Percentiles rank a stretch among this genome's conserved stretches.
These are phyloP conservation scores for Acer negundo DNA, from an alignment of 345 rosid genomes.

Conservation along the genomic window DNA sequence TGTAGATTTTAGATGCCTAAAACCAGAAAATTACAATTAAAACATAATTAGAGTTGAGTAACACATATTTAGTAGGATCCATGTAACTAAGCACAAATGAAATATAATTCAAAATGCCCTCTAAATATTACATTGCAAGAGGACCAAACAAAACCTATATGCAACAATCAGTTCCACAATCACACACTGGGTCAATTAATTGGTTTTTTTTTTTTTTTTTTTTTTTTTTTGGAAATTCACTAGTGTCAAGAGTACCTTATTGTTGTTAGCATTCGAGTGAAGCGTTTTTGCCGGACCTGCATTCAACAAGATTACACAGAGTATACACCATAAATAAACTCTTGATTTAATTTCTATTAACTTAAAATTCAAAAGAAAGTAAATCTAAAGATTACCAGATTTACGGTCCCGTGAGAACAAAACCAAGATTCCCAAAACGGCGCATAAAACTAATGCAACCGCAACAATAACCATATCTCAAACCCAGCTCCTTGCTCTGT, in stretches of 20 bases:
- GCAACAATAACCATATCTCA: slow-evolving; percentile 34
- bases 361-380: background rate
- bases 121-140: background rate
- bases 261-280: slow-evolving; percentile 19
- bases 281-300: slow-evolving; percentile 28
- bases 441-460: slow-evolving; percentile 43
- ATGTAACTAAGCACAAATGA: background rate
- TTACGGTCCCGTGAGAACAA: slow-evolving; percentile 37
- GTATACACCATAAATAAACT: background rate
- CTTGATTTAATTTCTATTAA: background rate
- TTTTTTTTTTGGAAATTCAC: background rate
- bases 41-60: background rate
- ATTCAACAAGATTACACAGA: slow-evolving; percentile 11
- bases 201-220: no score
- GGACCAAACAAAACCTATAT: no score
- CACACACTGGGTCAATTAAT: background rate
- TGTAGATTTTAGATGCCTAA: slow-evolving; percentile 42
- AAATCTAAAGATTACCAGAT: slow-evolving; percentile 24
- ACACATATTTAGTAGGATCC: background rate
- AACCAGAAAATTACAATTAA: background rate
- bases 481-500: slow-evolving; percentile 13
- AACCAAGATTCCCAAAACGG: slow-evolving; percentile 45
- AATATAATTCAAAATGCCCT: background rate
- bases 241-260: slow-evolving; percentile 18
- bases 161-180: background rate